Conservation (phyloP, 768 basidiomycete genomes). For the Tricholoma hemisulphureum region DNA sequence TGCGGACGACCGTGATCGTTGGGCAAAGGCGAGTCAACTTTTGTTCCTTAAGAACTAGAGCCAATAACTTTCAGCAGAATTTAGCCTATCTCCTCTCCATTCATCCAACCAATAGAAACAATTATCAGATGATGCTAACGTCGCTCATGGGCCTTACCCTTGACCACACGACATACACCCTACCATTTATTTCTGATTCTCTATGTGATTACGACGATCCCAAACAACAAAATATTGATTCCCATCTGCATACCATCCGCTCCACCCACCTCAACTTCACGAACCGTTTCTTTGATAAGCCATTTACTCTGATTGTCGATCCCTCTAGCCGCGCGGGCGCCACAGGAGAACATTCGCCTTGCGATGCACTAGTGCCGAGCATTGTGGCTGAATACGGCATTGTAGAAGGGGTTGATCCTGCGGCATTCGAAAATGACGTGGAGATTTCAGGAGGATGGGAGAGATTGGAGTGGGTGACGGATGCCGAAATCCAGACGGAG, state of each 20-base stretch:
- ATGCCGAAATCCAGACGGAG: conserved; percentile 54
- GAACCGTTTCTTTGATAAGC: conserved; percentile 92
- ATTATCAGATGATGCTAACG: conserved; percentile 63
- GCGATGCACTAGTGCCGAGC: conserved; percentile 87
- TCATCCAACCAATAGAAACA: conserved; percentile 60
- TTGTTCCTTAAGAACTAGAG: not conserved
- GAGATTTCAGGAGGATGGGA: conserved; percentile 43
- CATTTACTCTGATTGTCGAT: conserved; percentile 80
- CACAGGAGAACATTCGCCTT: conserved; percentile 87
- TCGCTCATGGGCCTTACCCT: conserved; percentile 80
- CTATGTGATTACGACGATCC: conserved; percentile 29
- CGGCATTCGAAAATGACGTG: conserved; percentile 33
- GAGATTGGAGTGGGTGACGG: conserved; percentile 72
- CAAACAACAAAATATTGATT: conserved; percentile 48
- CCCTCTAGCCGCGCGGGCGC: conserved; percentile 81
- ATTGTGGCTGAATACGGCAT: conserved; percentile 83
- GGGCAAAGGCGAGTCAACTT: conserved; percentile 61
- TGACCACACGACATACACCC: conserved; percentile 63
- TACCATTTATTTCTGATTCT: conserved; percentile 27
- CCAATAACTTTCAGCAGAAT: conserved; percentile 48
- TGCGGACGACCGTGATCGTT: conserved; percentile 77
- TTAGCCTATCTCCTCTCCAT: conserved; percentile 65
- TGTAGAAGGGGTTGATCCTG: conserved; percentile 59
- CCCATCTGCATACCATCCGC: conserved; percentile 74
- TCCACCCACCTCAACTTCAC: conserved; percentile 56